These are phyloP conservation scores for Posidonia oceanica DNA, from an alignment of 116 monocot species.

Conservation along the genomic window DNA sequence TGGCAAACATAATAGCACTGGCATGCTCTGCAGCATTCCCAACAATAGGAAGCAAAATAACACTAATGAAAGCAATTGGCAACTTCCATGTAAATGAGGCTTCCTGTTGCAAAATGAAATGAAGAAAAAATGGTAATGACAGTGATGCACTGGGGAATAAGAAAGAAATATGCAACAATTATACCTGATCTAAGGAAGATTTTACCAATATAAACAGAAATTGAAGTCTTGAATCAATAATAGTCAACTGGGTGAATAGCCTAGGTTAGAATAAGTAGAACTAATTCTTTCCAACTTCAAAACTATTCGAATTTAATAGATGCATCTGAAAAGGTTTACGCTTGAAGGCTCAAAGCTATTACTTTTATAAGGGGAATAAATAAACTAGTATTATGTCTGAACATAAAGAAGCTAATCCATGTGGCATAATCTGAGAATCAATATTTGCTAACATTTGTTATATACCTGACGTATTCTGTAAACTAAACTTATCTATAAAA, in stretches of 20 bases:
- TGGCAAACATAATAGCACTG: conserved; percentile 69
- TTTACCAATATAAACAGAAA: no score
- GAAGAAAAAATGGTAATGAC: background rate
- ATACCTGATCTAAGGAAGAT: no score
- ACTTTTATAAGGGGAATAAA: no score
- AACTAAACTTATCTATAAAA: background rate
- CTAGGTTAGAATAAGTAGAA: no score
- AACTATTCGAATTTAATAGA: no score
- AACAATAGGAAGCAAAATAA: conserved; percentile 68
- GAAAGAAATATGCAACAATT: no score
- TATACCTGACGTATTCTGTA: background rate
- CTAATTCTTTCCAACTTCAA: no score
- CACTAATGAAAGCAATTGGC: conserved; percentile 73
- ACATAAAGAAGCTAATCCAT: background rate
- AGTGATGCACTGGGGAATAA: background rate
- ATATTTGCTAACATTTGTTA: background rate
- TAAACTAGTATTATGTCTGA: no score
- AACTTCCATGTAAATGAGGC: conserved; percentile 57
- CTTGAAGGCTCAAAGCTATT: no score
- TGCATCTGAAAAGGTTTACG: no score
- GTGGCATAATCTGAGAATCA: background rate
- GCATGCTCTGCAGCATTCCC: conserved; percentile 85
- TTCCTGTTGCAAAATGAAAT: conserved; percentile 23
- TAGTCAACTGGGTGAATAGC: no score
- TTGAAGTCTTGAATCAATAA: no score